Base-by-base conservation (phyloP, 441 rosid species). In the Populus hybrid region DNA sequence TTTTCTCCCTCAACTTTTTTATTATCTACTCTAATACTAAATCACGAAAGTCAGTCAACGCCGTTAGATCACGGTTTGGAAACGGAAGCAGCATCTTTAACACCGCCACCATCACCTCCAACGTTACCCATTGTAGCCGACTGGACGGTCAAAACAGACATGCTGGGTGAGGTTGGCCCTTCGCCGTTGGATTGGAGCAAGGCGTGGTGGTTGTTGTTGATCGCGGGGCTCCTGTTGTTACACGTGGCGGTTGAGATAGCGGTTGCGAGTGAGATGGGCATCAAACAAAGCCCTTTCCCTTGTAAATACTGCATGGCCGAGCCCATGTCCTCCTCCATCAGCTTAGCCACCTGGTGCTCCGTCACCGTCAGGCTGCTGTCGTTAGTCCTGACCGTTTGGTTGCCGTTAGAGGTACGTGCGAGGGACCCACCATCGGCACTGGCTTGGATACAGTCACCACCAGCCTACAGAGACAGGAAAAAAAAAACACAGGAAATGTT, bases 271-370 rank as follows among this genome's bases (percentile, higher is more conserved):
- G 98, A 93, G 75, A 95, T 95, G 3, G 99, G 99, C 99, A 95
- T 95, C 26, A 95, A 91, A 81, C 99, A 95, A 1, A 95, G 94
- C 5, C 99, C 99, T 80, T 95, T 93, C 54, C 98, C 98, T 81
- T 95, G 99, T 46, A 93, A 85, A 79, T 92, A 95, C 76, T 95
- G 98, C 99, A 95, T 95, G 78, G 99, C 99, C 12, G 98, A 87
- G 28, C 98, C 98, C 99, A 93, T 93, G 76, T 95, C 99, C 80
- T 93, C 93, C 67, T 95, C 97, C 96, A 95, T 92, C 34, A 95
- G 86, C 88, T 89, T 95, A 1, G 95, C 98, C 76, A 95, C 99
- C 83, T 95, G 98, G 69, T 90, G 89, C 81, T 89, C 88, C 74
- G 92, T 84, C 73, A 85, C 89, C 34, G 92, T 77, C 26, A 88